Conservation (phyloP, 2,329 filamentous ascomycete genomes). For the Aspergillus chevalieri region DNA sequence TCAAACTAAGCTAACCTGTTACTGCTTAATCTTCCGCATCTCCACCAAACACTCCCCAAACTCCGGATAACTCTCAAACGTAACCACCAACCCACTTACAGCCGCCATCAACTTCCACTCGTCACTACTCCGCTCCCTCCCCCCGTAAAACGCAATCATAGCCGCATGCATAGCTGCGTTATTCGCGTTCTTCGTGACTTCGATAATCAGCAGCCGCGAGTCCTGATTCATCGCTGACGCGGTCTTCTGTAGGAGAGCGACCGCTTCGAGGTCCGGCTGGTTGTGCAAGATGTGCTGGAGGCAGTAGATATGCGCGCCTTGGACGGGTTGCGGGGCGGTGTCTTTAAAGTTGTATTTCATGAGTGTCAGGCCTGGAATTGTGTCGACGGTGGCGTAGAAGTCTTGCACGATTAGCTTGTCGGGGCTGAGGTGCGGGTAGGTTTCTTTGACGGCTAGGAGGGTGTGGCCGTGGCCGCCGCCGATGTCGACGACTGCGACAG, state of each 20-base stretch:
- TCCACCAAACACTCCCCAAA: constrained; percentile 31
- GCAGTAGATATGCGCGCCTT: constrained; percentile 28
- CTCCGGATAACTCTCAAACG: constrained; percentile 30
- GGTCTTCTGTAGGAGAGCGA: constrained; percentile 31
- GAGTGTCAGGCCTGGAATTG: constrained; percentile 21
- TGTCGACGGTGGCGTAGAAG: constrained; percentile 26
- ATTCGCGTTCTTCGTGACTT: constrained; percentile 30
- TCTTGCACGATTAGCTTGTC: constrained; percentile 31
- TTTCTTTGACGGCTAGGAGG: constrained; percentile 31
- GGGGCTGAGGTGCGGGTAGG: constrained; percentile 22
- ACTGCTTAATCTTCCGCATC: constrained; percentile 19
- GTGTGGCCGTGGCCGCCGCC: constrained; percentile 33
- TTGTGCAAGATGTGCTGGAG: constrained; percentile 35
- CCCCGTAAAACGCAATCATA: constrained; percentile 33
- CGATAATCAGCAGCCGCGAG: constrained; percentile 31
- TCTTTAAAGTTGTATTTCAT: constrained; percentile 33
- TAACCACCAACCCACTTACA: constrained; percentile 27
- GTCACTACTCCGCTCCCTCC: constrained; percentile 25
- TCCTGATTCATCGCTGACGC: constrained; percentile 27
- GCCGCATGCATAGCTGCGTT: constrained; percentile 32
- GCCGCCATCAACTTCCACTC: constrained; percentile 32
- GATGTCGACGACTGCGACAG: constrained; percentile 30
- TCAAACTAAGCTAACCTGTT: no score
- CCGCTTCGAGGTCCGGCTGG: constrained; percentile 30
- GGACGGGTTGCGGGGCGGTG: constrained; percentile 26